A percentile compares a stretch with the other conserved stretches of the same genome.
These are phyloP conservation scores for Coffea eugenioides DNA, from an alignment of 257 asterid species.

Conservation along the genomic window DNA sequence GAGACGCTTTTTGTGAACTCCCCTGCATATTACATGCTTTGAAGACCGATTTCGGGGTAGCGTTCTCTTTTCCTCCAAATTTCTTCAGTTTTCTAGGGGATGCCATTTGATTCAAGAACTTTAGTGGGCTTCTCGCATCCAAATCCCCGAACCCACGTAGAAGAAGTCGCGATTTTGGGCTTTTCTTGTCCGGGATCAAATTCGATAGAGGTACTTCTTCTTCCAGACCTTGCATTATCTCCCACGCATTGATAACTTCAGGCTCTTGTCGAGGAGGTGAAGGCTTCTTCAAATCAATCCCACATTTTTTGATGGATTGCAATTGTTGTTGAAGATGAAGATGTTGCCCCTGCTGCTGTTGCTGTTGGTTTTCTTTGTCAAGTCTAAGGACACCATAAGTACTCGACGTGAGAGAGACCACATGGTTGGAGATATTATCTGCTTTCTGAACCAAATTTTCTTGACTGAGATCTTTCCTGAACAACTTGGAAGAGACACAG, in stretches of 20 bases:
- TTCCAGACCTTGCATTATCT: constrained; percentile 91
- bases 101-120: constrained; percentile 61
- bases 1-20: constrained; percentile 51
- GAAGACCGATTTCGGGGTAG: constrained; percentile 47
- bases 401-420: constrained; percentile 87
- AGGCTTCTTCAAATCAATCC: constrained; percentile 31
- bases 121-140: constrained; percentile 68
- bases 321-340: not conserved
- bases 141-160: constrained; percentile 39
- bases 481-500: constrained; percentile 33
- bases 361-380: constrained; percentile 36
- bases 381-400: constrained; percentile 77
- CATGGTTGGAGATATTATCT: constrained; percentile 45
- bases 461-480: constrained; percentile 39
- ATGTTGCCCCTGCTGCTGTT: not conserved
- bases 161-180: constrained; percentile 55
- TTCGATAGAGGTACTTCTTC: constrained; percentile 33
- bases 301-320: constrained; percentile 21
- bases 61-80: constrained; percentile 70
- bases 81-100: constrained; percentile 69
- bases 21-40: constrained; percentile 26
- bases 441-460: constrained; percentile 29
- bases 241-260: constrained; percentile 89
- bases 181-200: constrained; percentile 37
- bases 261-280: constrained; percentile 54